Evolutionary conservation across 345 rosid genomes (phyloP).

Genomic region (Brassica nigra): DNA sequence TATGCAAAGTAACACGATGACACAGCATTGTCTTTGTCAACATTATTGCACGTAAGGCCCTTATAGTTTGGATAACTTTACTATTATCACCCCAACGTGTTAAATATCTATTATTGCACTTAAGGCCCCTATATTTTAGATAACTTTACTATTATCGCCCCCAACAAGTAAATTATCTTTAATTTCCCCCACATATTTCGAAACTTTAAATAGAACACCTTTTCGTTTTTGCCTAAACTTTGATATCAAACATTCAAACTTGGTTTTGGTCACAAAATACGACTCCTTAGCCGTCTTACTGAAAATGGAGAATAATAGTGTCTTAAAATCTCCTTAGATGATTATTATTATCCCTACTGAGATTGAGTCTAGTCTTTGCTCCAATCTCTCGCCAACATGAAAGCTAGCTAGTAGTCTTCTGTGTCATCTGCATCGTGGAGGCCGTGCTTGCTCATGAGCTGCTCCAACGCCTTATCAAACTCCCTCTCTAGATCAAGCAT

Average conservation of each 20-base stretch:
- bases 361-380: slow-evolving; percentile 3
- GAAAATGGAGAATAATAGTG: slow-evolving; percentile 12
- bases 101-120: neutral
- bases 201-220: neutral
- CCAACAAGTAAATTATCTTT: neutral
- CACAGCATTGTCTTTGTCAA: slow-evolving; percentile 18
- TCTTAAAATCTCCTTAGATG: neutral
- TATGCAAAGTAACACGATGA: neutral
- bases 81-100: neutral
- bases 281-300: neutral
- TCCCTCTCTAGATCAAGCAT: slow-evolving; percentile 60
- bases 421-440: slow-evolving; percentile 28
- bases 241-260: neutral
- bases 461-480: slow-evolving; percentile 37
- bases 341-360: neutral
- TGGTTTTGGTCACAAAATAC: neutral
- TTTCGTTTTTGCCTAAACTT: neutral
- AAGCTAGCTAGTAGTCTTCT: neutral
- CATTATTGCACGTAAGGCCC: neutral
- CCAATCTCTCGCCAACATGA: slow-evolving; percentile 10
- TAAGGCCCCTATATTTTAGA: neutral
- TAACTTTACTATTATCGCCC: neutral
- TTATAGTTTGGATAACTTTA: neutral
- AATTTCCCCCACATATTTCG: neutral
- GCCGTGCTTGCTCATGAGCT: slow-evolving; percentile 60